phyloP scores from a whole-genome alignment of 371 early-diverging fungal species.

The Mortierella sp. region DNA sequence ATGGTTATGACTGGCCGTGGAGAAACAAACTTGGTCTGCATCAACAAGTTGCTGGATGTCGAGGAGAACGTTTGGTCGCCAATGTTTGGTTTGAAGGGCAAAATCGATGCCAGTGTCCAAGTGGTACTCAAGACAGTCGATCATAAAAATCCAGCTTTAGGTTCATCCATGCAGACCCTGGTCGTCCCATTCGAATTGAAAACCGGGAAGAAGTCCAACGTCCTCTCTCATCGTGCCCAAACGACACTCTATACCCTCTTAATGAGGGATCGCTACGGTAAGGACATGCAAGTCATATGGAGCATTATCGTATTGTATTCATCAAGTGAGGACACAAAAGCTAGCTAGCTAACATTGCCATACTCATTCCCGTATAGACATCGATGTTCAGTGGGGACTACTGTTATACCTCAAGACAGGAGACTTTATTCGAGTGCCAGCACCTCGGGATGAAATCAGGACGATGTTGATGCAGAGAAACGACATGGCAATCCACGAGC shows the following conservation, averaged over 20 bases:
- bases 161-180: slow-evolving; percentile 29
- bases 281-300: neutral
- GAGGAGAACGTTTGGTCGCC: slow-evolving; percentile 97
- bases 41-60: slow-evolving; percentile 84
- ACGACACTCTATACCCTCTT: slow-evolving; percentile 88
- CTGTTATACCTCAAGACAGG: slow-evolving; percentile 82
- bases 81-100: slow-evolving; percentile 93
- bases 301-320: no score
- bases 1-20: slow-evolving; percentile 29
- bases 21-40: slow-evolving; percentile 60
- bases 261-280: slow-evolving; percentile 90
- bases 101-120: slow-evolving; percentile 86
- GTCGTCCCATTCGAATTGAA: slow-evolving; percentile 93
- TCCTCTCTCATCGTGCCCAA: slow-evolving; percentile 87
- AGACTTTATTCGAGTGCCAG: slow-evolving; percentile 72
- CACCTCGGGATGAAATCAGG: slow-evolving; percentile 75
- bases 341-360: neutral
- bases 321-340: neutral
- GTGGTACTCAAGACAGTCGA: slow-evolving; percentile 53
- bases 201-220: slow-evolving; percentile 77
- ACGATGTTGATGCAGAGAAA: slow-evolving; percentile 85
- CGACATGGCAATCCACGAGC: slow-evolving; percentile 70
- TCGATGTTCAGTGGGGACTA: slow-evolving; percentile 77
- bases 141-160: neutral
- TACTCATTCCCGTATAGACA: slow-evolving; percentile 57